Evolutionary conservation across 257 asterid species (phyloP).

Genomic region (Solanum piurae): DNA sequence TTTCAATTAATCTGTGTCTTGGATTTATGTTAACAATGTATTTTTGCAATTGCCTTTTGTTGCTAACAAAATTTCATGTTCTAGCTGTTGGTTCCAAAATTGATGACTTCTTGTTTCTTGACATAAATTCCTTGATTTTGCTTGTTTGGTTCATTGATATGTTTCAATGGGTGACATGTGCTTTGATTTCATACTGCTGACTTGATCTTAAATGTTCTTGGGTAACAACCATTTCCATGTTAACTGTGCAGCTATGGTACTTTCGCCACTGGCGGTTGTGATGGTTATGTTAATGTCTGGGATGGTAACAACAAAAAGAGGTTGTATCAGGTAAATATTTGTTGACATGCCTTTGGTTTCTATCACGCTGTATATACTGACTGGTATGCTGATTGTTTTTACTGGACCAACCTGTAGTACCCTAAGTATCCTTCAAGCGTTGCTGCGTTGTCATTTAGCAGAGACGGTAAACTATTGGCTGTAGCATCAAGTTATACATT

Average conservation of each 20-base stretch:
- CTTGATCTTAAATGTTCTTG: background rate
- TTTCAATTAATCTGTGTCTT: background rate
- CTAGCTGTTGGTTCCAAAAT: background rate
- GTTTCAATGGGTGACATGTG: background rate
- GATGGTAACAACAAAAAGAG: constrained; percentile 97
- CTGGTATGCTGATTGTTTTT: background rate
- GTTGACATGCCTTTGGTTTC: background rate
- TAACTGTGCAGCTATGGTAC: constrained; percentile 66
- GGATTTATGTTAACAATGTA: background rate
- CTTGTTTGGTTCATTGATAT: background rate
- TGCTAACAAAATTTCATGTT: background rate
- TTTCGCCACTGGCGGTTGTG: constrained; percentile 91
- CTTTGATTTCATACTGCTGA: background rate
- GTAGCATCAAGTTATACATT: constrained; percentile 90
- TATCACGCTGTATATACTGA: background rate
- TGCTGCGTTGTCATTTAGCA: constrained; percentile 82
- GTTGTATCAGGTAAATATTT: constrained; percentile 63
- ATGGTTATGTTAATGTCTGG: constrained; percentile 93
- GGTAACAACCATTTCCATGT: background rate
- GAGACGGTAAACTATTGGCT: constrained; percentile 80
- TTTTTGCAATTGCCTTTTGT: background rate
- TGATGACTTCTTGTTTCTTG: background rate
- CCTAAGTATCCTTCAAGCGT: constrained; percentile 76
- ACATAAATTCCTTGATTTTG: background rate
- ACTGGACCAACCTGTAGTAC: constrained; percentile 35